A percentile compares a stretch with the other conserved stretches of the same genome.
Evolutionary conservation across 768 basidiomycete genomes (phyloP).

Genomic region (Sarcomyxa edulis): DNA sequence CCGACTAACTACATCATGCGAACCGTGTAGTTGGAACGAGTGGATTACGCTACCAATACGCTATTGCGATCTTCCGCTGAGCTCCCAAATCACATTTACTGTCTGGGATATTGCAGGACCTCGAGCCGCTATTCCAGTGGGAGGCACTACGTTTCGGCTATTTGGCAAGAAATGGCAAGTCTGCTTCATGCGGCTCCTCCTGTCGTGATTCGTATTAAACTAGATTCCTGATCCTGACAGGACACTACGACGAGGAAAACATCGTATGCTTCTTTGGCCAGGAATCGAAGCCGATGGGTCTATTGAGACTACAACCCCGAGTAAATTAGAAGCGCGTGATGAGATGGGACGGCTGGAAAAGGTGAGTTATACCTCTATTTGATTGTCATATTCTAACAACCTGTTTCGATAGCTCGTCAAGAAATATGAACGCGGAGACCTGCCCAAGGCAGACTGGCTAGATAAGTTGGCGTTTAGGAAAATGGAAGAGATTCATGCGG

Average conservation of each 20-base stretch:
- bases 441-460: conserved; percentile 93
- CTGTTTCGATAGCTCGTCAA: conserved; percentile 63
- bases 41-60: conserved; percentile 88
- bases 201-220: not conserved
- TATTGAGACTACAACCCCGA: conserved; percentile 78
- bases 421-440: conserved; percentile 92
- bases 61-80: conserved; percentile 89
- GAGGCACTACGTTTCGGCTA: conserved; percentile 84
- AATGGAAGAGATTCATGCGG: conserved; percentile 93
- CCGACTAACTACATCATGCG: conserved; percentile 1
- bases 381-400: conserved; percentile 21
- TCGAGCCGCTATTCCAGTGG: conserved; percentile 74
- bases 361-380: conserved; percentile 32
- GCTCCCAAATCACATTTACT: conserved; percentile 87
- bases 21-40: conserved; percentile 85
- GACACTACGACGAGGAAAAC: conserved; percentile 88
- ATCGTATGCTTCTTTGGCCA: conserved; percentile 80
- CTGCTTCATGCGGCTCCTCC: not conserved
- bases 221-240: conserved; percentile 31
- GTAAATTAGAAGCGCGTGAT: conserved; percentile 74
- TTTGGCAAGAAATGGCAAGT: conserved; percentile 91
- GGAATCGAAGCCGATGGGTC: conserved; percentile 84
- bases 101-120: conserved; percentile 94
- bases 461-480: conserved; percentile 90
- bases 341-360: conserved; percentile 96